Base-by-base conservation (phyloP, 768 basidiomycete genomes). In the Mycena galericulata region DNA sequence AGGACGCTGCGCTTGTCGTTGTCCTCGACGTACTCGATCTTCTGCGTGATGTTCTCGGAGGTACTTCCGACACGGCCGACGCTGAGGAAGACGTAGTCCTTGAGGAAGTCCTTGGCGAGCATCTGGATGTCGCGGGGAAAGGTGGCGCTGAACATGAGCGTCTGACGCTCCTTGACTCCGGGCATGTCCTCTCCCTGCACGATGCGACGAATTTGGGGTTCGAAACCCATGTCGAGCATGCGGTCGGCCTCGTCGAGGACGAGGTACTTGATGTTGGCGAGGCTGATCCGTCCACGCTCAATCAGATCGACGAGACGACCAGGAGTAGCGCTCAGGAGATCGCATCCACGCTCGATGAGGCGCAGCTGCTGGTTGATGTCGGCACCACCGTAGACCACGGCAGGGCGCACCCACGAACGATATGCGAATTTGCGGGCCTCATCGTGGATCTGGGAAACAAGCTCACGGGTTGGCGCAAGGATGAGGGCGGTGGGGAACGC, bases 171-270 rank as follows among this genome's bases (percentile, higher is more conserved):
- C 29, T 87, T 82, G 17, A 92, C 89, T 50, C 91, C 92, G n/a
- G 98, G 96, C 98, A 99, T 99, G 79, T 99, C 98, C 76, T 96
- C 96, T 73, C 94, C 94, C 80, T 99, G 95, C 22, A 99, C 98
- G 77, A 99, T 99, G 34, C 96, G 89, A 71, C 98, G 89, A 76
- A 99, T 99, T 83, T 99, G 98, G 62, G 98, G 98, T 82, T 99
- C 98, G 87, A 99, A 99, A 92, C 98, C 98, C 98, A 99, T 99
- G 85, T 99, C 98, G 77, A 99, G 89, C 98, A 99, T 99, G 76
- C 98, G 94, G 86, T 99, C 98, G 68, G 98, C 98, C 84, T 99
- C 98, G 75, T 99, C 98, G 61, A 99, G 92, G 29, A 99, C 98
- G 65, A 99, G 92, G 81, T 98, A 99, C 75, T 95, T 92, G 84